Conservation (phyloP, 2,329 filamentous ascomycete genomes). For the Dendrostoma leiphaemia region DNA sequence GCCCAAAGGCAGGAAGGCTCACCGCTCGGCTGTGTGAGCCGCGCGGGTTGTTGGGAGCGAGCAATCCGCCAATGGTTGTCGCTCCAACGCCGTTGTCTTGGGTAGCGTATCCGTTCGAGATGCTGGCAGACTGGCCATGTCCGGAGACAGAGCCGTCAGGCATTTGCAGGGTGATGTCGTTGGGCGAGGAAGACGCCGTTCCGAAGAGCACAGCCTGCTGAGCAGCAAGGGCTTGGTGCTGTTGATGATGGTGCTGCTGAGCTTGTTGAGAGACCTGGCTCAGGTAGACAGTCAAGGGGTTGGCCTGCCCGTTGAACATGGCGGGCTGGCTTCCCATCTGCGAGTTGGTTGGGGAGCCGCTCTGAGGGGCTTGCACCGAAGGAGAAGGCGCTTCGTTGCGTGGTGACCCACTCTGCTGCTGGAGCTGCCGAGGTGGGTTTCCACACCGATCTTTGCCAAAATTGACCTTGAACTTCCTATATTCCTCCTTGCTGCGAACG, state of each 20-base stretch:
- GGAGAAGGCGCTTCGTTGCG: slow-evolving; percentile 59
- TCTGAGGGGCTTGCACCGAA: slow-evolving; percentile 56
- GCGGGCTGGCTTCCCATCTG: slow-evolving; percentile 64
- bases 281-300: slow-evolving; percentile 90
- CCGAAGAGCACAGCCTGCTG: slow-evolving; percentile 83
- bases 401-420: slow-evolving; percentile 65
- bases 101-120: slow-evolving; percentile 61
- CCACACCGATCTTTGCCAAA: slow-evolving; percentile 98
- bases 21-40: slow-evolving; percentile 76
- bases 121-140: slow-evolving; percentile 66
- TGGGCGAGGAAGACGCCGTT: slow-evolving; percentile 61
- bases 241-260: slow-evolving; percentile 66
- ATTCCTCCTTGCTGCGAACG: slow-evolving; percentile 90
- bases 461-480: slow-evolving; percentile 99
- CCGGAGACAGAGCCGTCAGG: slow-evolving; percentile 59
- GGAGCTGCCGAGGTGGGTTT: slow-evolving; percentile 87
- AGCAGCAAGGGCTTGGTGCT: slow-evolving; percentile 67
- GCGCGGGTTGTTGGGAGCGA: slow-evolving; percentile 66
- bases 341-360: slow-evolving; percentile 53
- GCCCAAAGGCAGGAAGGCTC: slow-evolving; percentile 73
- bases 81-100: slow-evolving; percentile 53
- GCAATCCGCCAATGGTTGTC: slow-evolving; percentile 72
- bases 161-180: slow-evolving; percentile 56
- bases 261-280: slow-evolving; percentile 75
- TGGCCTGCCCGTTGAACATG: slow-evolving; percentile 79